These are phyloP conservation scores for Phaeosphaeria sp. DNA, from an alignment of 2,329 filamentous ascomycete species.

Conservation along the genomic window DNA sequence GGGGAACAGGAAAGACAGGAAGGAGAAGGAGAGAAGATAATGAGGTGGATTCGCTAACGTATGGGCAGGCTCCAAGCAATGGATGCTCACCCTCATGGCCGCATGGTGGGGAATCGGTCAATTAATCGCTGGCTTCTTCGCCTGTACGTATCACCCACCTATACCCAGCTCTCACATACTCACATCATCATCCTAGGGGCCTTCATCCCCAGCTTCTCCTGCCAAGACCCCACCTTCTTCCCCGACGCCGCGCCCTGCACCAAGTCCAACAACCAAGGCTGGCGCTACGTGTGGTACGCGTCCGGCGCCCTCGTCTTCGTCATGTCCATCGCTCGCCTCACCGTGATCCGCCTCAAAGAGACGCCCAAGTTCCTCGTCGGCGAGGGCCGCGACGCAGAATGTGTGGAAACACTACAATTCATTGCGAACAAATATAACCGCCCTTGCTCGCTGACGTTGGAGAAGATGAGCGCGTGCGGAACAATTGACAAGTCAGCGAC, in stretches of 20 bases:
- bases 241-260: slow-evolving; percentile 55
- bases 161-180: neutral
- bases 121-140: slow-evolving; percentile 60
- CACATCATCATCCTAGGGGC: slow-evolving; percentile 34
- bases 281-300: slow-evolving; percentile 65
- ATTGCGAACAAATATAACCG: slow-evolving; percentile 62
- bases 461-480: slow-evolving; percentile 57
- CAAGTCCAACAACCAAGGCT: slow-evolving; percentile 61
- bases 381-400: slow-evolving; percentile 60
- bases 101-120: slow-evolving; percentile 63
- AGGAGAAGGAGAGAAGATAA: neutral
- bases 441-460: slow-evolving; percentile 59
- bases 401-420: slow-evolving; percentile 56
- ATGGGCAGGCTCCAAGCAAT: slow-evolving; percentile 60
- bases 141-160: slow-evolving; percentile 42
- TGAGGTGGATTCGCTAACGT: neutral
- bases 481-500: slow-evolving; percentile 15
- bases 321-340: slow-evolving; percentile 61
- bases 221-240: slow-evolving; percentile 42
- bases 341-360: slow-evolving; percentile 61
- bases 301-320: slow-evolving; percentile 62
- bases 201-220: slow-evolving; percentile 60
- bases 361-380: slow-evolving; percentile 65
- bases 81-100: slow-evolving; percentile 69
- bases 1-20: too few relatives aligned